Evolutionary conservation across 768 basidiomycete species (phyloP), one percentile per base, ranked within the genome.

Genomic region (Pulveroboletus sp.): DNA sequence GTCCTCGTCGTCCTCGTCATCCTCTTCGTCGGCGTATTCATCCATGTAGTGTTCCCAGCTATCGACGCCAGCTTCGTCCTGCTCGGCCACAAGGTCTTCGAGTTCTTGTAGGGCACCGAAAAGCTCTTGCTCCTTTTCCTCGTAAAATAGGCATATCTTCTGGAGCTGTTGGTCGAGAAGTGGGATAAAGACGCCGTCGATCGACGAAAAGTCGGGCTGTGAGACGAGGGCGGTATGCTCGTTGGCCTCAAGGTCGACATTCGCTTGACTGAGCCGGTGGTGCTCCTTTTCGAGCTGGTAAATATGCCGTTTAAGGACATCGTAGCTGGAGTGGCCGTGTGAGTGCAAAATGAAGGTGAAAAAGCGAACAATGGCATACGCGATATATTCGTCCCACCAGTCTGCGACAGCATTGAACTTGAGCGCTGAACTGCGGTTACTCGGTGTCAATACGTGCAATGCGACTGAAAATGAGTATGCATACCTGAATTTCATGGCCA

Each of bases 301-400:
- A 31, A 94, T 86, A 52, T 79, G 79, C 55, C 87, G 88, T 70
- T 93, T 94, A 57, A 94, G 74, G 5, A 79, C 73, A 65, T 89
- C 90, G 62, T 94, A 94, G n/a, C 90, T 91, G 55, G 31, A 27
- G 16, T 20, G 27, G 13, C 20, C 11, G 31, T 1, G 16, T 37
- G 19, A 21, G 36, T 5, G 13, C 6, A 5, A 13, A 21, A n/a
- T 41, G 14, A 42, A 14, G 36, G 21, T 8, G 40, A 33, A 17
- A 31, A 25, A 6, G n/a, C 12, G 14, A 9, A 3, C n/a, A 32
- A 38, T 32, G 14, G 79, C 87, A 52, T 59, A 92, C 84, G 86
- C 80, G 38, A 94, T 90, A 64, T 94, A 94, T 42, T 92, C 85
- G 52, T 91, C 88, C 85, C 87, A 89, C 91, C 91, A 94, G 43